Conservation (phyloP, 1,284 basidiomycete genomes). For the Fomitopsis betulina region DNA sequence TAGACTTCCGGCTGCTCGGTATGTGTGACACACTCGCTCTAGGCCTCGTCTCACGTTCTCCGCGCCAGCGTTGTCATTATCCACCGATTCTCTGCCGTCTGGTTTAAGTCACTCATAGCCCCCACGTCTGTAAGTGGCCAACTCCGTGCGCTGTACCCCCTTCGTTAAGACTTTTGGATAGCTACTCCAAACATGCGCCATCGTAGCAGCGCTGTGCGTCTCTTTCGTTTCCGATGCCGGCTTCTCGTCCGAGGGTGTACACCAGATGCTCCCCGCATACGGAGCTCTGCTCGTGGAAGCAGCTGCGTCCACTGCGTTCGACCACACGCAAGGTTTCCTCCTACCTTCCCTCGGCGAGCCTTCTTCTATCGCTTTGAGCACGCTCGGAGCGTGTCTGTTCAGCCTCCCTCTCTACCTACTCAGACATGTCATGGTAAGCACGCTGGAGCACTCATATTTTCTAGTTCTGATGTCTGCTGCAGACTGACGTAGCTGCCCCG, state of each 20-base stretch:
- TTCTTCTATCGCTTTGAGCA: constrained; percentile 47
- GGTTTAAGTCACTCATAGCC: constrained; percentile 49
- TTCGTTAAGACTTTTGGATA: constrained; percentile 7
- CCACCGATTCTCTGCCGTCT: constrained; percentile 60
- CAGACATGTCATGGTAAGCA: constrained; percentile 47
- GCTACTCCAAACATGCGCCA: constrained; percentile 33
- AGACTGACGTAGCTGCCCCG: constrained; percentile 36
- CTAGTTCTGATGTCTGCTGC: constrained; percentile 1
- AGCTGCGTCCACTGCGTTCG: constrained; percentile 51
- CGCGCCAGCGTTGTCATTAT: constrained; percentile 56
- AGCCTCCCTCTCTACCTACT: constrained; percentile 61
- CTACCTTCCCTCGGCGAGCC: constrained; percentile 51
- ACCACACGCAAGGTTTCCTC: constrained; percentile 55
- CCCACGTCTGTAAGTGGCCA: constrained; percentile 36
- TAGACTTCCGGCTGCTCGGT: constrained; percentile 62
- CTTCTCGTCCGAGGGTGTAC: constrained; percentile 41
- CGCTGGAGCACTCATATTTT: constrained; percentile 4
- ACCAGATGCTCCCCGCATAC: constrained; percentile 54
- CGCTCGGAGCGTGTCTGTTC: constrained; percentile 58
- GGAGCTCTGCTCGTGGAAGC: constrained; percentile 57
- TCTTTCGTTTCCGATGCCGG: constrained; percentile 52
- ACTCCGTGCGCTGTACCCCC: no score
- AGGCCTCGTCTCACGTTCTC: not conserved
- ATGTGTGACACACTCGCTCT: constrained; percentile 14
- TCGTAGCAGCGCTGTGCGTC: constrained; percentile 40